These are phyloP conservation scores for Astrothelium macrocarpum DNA, from an alignment of 495 filamentous ascomycete species.

Conservation along the genomic window DNA sequence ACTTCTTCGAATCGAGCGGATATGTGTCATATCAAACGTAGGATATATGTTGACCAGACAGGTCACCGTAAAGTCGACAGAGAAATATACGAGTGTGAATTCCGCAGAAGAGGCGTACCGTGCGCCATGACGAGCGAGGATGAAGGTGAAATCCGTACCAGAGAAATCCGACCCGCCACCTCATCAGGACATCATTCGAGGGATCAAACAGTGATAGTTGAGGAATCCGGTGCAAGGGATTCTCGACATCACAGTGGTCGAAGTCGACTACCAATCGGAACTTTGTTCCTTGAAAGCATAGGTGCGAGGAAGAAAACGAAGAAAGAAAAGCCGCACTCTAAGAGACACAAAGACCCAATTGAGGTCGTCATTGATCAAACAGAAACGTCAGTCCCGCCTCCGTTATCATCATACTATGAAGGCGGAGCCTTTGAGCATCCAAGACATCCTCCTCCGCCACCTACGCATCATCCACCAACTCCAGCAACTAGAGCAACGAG, in stretches of 20 bases:
- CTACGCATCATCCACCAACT: background rate
- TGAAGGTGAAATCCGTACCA: background rate
- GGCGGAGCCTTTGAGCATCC: background rate
- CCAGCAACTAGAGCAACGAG: background rate
- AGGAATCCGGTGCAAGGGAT: background rate
- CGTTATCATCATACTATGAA: background rate
- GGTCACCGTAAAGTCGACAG: background rate
- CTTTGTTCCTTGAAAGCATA: constrained; percentile 1
- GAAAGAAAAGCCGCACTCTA: background rate
- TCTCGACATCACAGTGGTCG: background rate
- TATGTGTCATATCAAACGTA: background rate
- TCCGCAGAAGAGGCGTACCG: background rate
- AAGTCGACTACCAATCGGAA: background rate
- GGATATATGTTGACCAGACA: background rate
- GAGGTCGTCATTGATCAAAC: constrained; percentile 2
- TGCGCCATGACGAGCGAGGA: background rate
- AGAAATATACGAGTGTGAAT: background rate
- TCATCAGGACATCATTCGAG: constrained; percentile 1
- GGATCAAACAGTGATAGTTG: background rate
- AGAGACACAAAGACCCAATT: background rate
- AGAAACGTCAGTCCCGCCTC: background rate
- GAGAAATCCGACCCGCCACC: background rate
- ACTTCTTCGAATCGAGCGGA: background rate
- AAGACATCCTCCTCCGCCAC: background rate
- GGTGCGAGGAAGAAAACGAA: background rate